These are phyloP conservation scores for Scedosporium minutisporum DNA, from an alignment of 2,329 filamentous ascomycete species.

Conservation along the genomic window DNA sequence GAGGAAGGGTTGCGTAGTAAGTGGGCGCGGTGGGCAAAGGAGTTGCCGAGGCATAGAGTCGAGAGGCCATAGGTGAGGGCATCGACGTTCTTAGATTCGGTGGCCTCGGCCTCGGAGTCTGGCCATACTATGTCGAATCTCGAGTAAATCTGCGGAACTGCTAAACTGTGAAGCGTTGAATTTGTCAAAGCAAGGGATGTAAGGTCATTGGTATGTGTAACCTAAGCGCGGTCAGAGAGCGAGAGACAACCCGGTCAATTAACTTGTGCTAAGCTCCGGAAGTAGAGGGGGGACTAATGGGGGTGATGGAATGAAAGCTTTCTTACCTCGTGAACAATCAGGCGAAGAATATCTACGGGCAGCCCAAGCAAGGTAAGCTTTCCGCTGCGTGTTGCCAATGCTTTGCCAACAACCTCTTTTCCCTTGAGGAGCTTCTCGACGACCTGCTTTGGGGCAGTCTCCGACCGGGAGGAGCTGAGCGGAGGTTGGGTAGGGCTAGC, in stretches of 20 bases:
- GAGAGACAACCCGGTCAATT: background rate
- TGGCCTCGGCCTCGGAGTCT: conserved; percentile 53
- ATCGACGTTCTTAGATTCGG: conserved; percentile 65
- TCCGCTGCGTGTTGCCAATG: conserved; percentile 1
- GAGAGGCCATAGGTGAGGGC: conserved; percentile 74
- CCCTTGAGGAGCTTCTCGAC: conserved; percentile 5
- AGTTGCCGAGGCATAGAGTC: conserved; percentile 62
- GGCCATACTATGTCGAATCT: conserved; percentile 87
- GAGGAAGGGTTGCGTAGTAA: conserved; percentile 19
- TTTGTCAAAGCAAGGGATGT: conserved; percentile 69
- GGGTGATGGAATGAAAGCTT: background rate
- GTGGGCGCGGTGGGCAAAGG: conserved; percentile 28
- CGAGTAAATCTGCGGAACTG: conserved; percentile 72
- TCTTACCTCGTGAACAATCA: conserved; percentile 66
- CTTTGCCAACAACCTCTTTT: conserved; percentile 2
- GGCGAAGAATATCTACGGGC: conserved; percentile 66
- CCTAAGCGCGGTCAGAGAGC: conserved; percentile 30
- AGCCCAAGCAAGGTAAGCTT: conserved; percentile 58
- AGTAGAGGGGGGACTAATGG: no score
- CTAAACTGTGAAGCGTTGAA: conserved; percentile 64
- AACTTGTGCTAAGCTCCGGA: background rate
- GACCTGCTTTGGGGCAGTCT: background rate
- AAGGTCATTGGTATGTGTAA: conserved; percentile 74
- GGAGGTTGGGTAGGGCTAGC: background rate
- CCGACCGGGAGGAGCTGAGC: background rate